Base-by-base conservation (phyloP, 306 rosid genomes). In the Abrus pulchellus region DNA sequence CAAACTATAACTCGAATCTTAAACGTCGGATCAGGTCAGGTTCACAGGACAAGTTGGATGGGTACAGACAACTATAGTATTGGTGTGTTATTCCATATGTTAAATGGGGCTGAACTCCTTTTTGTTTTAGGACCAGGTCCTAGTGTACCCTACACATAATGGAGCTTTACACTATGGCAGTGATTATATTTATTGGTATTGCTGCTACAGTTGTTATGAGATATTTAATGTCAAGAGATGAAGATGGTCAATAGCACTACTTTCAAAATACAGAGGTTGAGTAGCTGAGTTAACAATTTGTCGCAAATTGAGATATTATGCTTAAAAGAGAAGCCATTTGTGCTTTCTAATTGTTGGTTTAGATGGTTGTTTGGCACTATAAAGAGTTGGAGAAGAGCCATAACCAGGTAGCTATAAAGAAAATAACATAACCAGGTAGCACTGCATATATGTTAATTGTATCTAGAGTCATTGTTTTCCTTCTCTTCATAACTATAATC, bases 151-250 rank as follows among this genome's bases (percentile, higher is more conserved):
- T 12, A 49, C 89, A 48, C 92, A 88, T 48, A 43, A 86, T 59
- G 96, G 93, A 47, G 93, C 92, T 91, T 78, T 87, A 89, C 43
- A 33, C 85, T 34, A n/a, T 91, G 9, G 71, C 36, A 7, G 62
- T 89, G 56, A 85, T 90, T 67, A 29, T 85, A 41, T 80, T 89
- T 81, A 83, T 89, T 53, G 92, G 93, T 41, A 82, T 93, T 29
- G 55, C 55, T 48, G 88, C 93, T 66, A 93, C 93, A 9, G 88
- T 88, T 63, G 84, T 83, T 2, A 87, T 92, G 33, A 88, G 81
- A 73, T 79, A 87, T 76, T 29, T 72, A 32, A 59, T 90, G 40
- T 83, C 87, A 20, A 91, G 83, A 74, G 69, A 81, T 10, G 92
- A 86, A 28, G 91, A 84, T 72, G 83, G 88, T 38, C 76, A 86